phyloP scores from a whole-genome alignment of 2,329 filamentous ascomycete genomes.

The Penicillium sp. region DNA sequence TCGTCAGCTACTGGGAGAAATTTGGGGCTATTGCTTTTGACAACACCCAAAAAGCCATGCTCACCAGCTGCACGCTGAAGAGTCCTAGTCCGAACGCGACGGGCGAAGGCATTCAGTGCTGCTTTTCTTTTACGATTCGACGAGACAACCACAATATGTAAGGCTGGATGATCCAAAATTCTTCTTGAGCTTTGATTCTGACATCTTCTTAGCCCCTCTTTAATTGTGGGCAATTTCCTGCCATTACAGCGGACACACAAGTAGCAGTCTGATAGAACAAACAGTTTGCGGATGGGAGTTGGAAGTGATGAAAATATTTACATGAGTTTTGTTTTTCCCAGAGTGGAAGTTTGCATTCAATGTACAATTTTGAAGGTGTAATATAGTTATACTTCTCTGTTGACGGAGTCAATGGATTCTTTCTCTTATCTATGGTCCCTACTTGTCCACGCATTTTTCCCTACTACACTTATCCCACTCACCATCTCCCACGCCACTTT shows the following conservation, averaged over 20 bases:
- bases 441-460: too few relatives aligned
- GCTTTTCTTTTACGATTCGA: conserved; percentile 95
- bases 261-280: conserved; percentile 13
- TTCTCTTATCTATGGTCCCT: too few relatives aligned
- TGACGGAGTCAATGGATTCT: too few relatives aligned
- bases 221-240: conserved; percentile 95
- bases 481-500: too few relatives aligned
- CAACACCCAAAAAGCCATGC: conserved; percentile 82
- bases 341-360: too few relatives aligned
- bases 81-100: conserved; percentile 65
- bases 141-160: conserved; percentile 95
- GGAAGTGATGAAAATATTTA: too few relatives aligned
- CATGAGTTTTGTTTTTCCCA: too few relatives aligned
- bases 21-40: conserved; percentile 98
- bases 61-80: conserved; percentile 89
- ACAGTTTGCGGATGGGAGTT: too few relatives aligned
- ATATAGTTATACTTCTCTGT: too few relatives aligned
- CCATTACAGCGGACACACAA: conserved; percentile 64
- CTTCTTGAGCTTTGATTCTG: conserved; percentile 4
- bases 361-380: too few relatives aligned
- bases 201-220: conserved; percentile 61
- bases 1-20: conserved; percentile 98
- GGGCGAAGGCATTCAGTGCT: conserved; percentile 76
- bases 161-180: conserved; percentile 37
- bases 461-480: too few relatives aligned